Conservation (phyloP, 805 yeast genomes). For the Hanseniaspora hatyaiensis region DNA sequence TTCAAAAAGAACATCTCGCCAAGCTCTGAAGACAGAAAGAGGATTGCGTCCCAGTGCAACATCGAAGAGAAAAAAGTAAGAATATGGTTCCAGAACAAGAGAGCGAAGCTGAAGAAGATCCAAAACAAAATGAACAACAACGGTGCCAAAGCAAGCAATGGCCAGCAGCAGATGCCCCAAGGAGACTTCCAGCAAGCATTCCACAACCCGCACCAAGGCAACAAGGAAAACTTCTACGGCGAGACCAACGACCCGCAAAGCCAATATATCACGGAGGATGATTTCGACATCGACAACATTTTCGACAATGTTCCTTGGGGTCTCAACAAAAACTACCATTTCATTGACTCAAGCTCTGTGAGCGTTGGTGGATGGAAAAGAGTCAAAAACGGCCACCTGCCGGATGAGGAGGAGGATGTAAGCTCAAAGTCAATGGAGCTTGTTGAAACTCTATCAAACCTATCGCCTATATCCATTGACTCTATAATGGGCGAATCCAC, state of each 20-base stretch:
- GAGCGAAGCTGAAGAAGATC: slow-evolving; percentile 62
- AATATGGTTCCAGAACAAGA: slow-evolving; percentile 84
- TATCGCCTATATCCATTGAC: slow-evolving; percentile 57
- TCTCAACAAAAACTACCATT: slow-evolving; percentile 54
- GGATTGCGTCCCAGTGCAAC: slow-evolving; percentile 57
- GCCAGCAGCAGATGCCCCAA: too few relatives aligned
- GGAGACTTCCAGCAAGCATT: too few relatives aligned
- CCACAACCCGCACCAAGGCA: too few relatives aligned
- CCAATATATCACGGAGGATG: slow-evolving; percentile 16
- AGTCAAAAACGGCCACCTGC: slow-evolving; percentile 49
- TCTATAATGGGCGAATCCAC: slow-evolving; percentile 51
- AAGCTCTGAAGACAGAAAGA: slow-evolving; percentile 54
- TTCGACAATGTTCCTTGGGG: slow-evolving; percentile 40
- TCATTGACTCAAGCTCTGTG: slow-evolving; percentile 55
- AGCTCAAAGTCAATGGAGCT: slow-evolving; percentile 25
- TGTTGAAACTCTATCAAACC: slow-evolving; percentile 41
- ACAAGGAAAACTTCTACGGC: too few relatives aligned
- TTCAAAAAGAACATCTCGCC: slow-evolving; percentile 69
- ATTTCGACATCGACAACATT: slow-evolving; percentile 20
- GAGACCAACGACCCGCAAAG: slow-evolving; percentile 17
- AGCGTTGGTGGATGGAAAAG: slow-evolving; percentile 77
- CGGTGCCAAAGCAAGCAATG: too few relatives aligned
- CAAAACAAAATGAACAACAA: background rate
- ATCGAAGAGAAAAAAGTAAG: slow-evolving; percentile 82
- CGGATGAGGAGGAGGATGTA: slow-evolving; percentile 12